phyloP scores from a whole-genome alignment of 257 asterid species.

The Primulina eburnea region DNA sequence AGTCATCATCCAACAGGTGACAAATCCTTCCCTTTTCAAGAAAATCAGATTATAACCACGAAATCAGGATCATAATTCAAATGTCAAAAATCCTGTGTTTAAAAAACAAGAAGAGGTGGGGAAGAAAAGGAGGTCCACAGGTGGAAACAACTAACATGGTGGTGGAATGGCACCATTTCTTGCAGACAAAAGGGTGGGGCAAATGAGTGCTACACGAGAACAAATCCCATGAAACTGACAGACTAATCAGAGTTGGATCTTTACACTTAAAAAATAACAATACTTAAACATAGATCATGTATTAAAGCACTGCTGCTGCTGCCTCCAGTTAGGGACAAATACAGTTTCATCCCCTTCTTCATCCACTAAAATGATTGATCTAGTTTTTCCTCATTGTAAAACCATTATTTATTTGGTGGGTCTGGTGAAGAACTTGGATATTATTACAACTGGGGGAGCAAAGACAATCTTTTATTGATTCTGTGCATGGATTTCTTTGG shows the following conservation, averaged over 20 bases:
- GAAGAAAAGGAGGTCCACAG: slow-evolving; percentile 22
- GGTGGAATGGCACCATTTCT: slow-evolving; percentile 31
- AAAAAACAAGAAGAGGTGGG: slow-evolving; percentile 21
- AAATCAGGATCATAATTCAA: slow-evolving; percentile 13
- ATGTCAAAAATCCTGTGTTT: background rate
- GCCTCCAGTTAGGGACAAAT: background rate
- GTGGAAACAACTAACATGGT: slow-evolving; percentile 39
- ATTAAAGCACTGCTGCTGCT: slow-evolving; percentile 8
- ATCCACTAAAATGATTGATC: slow-evolving; percentile 19
- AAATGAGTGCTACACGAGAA: slow-evolving; percentile 22
- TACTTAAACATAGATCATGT: slow-evolving; percentile 19
- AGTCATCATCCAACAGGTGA: too few relatives aligned
- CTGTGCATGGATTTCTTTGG: slow-evolving; percentile 13
- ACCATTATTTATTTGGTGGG: slow-evolving; percentile 26
- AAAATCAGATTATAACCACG: background rate
- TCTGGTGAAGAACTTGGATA: slow-evolving; percentile 8
- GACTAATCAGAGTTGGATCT: slow-evolving; percentile 27
- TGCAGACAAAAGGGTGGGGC: slow-evolving; percentile 33
- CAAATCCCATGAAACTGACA: slow-evolving; percentile 26
- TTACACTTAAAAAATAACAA: slow-evolving; percentile 14
- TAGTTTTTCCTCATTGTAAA: background rate
- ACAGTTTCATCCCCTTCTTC: slow-evolving; percentile 11
- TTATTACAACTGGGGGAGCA: slow-evolving; percentile 26
- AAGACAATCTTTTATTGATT: slow-evolving; percentile 25
- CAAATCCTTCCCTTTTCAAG: too few relatives aligned